Percentiles rank a stretch among this genome's conserved stretches.
These are phyloP conservation scores for Nepenthes mirabilis DNA, from an alignment of 148 eudicot genomes.

Conservation along the genomic window DNA sequence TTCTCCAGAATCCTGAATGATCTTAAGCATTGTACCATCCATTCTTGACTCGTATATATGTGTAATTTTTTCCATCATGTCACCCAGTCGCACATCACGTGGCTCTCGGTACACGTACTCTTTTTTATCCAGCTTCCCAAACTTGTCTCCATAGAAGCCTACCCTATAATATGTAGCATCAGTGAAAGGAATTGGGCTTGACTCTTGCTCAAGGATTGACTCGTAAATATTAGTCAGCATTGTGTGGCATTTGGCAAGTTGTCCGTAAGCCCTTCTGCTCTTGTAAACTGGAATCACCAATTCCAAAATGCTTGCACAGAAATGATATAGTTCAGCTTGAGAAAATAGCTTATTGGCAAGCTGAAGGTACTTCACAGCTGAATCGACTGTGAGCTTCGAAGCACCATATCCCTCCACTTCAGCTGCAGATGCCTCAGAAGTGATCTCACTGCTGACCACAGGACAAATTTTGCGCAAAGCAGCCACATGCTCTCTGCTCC, in stretches of 20 bases:
- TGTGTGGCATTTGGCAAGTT: slow-evolving; percentile 97
- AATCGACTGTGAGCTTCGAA: slow-evolving; percentile 95
- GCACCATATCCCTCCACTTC: slow-evolving; percentile 99
- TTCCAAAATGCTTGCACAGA: slow-evolving; percentile 94
- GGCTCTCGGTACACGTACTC: slow-evolving; percentile 95
- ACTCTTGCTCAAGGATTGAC: slow-evolving; percentile 96
- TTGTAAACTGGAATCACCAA: slow-evolving; percentile 95
- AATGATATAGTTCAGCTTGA: slow-evolving; percentile 90
- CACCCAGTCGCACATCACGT: slow-evolving; percentile 95
- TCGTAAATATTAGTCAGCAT: slow-evolving; percentile 90
- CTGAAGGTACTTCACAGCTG: slow-evolving; percentile 94
- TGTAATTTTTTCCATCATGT: slow-evolving; percentile 98
- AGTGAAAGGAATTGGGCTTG: slow-evolving; percentile 94
- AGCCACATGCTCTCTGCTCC: slow-evolving; percentile 81
- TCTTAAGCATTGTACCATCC: slow-evolving; percentile 71
- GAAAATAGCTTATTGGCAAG: slow-evolving; percentile 98
- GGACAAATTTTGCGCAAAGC: slow-evolving; percentile 94
- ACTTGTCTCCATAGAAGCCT: slow-evolving; percentile 95
- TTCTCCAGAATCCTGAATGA: slow-evolving; percentile 97
- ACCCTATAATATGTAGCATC: slow-evolving; percentile 99
- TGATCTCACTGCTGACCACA: slow-evolving; percentile 78
- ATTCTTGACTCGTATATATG: slow-evolving; percentile 91
- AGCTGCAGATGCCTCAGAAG: slow-evolving; percentile 89
- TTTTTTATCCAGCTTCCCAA: slow-evolving; percentile 74
- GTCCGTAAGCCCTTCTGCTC: slow-evolving; percentile 93